Evolutionary conservation across 1,284 basidiomycete species (phyloP), one percentile per base, ranked within the genome.

Genomic region (Malassezia psittaci): DNA sequence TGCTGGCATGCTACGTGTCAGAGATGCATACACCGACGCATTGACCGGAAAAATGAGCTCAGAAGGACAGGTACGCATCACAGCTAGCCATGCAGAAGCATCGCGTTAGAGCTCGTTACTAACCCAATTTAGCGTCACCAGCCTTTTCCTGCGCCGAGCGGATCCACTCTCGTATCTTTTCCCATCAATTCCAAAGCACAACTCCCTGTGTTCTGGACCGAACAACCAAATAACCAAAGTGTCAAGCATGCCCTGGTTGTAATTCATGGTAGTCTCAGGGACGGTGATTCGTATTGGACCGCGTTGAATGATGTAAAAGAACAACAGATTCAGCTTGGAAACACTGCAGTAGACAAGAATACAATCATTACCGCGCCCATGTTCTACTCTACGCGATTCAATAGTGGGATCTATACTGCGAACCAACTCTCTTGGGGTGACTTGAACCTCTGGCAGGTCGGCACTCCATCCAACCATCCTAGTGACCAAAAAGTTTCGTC

Each of bases 261-360:
- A 45, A 45, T 68, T 38, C 67, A 69, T 52, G 67, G 67, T 12
- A 59, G 62, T 24, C 32, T 51, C 8, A 59, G 67, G 29, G 68
- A 69, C 21, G 67, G 62, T 2, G 41, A 53, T 19, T 54, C 48
- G 15, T 69, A 69, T 52, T 69, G 51, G 43, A 44, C 36, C 13
- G 52, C 54, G 8, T 53, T 69, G 45, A 60, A 67, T 56, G 65
- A 55, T 9, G 29, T 47, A 48, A 51, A 36, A 59, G 44, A 43
- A 48, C 58, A 38, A 34, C 48, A 41, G 60, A 57, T 33, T 38
- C 51, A 9, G 55, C 54, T 41, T 51, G 46, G 12, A 11, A 36
- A 11, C 16, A 51, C 16, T 51, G 52, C 3, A 55, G 65, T 64
- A 0, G 21, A 37, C 9, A 32, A 39, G 13, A 60, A 68, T 37